Percentiles rank a stretch among this genome's conserved stretches.
These are phyloP conservation scores for Myxozyma nipponensis DNA, from an alignment of 805 yeast species.

Conservation along the genomic window DNA sequence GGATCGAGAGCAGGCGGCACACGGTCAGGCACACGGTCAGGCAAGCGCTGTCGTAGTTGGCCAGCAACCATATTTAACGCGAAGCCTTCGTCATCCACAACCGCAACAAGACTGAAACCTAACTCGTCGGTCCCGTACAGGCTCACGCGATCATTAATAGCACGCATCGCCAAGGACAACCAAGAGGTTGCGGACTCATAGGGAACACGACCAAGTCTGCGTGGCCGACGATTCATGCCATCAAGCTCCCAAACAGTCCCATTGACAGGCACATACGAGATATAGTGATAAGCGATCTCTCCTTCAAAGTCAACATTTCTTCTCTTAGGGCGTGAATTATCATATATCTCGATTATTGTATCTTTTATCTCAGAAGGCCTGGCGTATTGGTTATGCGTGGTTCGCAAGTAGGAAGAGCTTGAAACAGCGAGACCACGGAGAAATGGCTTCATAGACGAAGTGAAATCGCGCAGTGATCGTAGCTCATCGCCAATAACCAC, in stretches of 20 bases:
- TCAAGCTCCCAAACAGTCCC: slow-evolving; percentile 57
- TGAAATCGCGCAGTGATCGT: slow-evolving; percentile 7
- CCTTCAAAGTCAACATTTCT: neutral
- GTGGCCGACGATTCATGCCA: slow-evolving; percentile 17
- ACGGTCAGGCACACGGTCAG: no score
- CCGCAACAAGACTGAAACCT: slow-evolving; percentile 22
- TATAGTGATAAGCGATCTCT: slow-evolving; percentile 50
- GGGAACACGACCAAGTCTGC: neutral
- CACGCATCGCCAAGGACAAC: slow-evolving; percentile 6
- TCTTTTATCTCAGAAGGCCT: slow-evolving; percentile 17
- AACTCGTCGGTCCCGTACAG: slow-evolving; percentile 16
- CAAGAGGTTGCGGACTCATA: neutral
- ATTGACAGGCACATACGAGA: slow-evolving; percentile 49
- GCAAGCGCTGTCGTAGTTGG: no score
- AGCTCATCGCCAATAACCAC: slow-evolving; percentile 11
- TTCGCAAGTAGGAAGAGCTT: slow-evolving; percentile 12
- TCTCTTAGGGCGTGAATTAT: slow-evolving; percentile 1
- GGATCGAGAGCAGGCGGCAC: no score
- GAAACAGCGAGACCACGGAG: slow-evolving; percentile 20
- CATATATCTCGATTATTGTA: slow-evolving; percentile 3
- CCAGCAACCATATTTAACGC: neutral
- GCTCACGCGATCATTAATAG: slow-evolving; percentile 9
- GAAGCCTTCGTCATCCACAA: slow-evolving; percentile 7
- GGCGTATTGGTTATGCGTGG: slow-evolving; percentile 16
- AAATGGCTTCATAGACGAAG: slow-evolving; percentile 12